Base-by-base conservation (phyloP, 2,329 filamentous ascomycete species). In the Scortechinia acanthostroma region DNA sequence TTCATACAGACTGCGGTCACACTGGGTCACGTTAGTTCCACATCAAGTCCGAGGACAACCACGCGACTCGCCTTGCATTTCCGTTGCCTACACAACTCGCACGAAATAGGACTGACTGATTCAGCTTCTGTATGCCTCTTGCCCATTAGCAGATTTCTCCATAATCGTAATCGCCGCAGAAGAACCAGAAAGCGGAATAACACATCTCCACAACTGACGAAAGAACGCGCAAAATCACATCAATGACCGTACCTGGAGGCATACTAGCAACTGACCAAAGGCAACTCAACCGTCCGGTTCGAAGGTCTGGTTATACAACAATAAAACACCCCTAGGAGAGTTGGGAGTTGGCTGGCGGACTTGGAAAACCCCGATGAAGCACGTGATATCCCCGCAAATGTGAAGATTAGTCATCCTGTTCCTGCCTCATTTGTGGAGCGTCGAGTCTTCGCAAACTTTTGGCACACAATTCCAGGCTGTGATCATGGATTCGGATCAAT, bases 61-160 rank as follows among this genome's bases (percentile, higher is more conserved):
- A n/a, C n/a, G n/a, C n/a, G n/a, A n/a, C n/a, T n/a, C n/a, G n/a
- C n/a, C n/a, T n/a, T 58, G 42, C 60, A 57, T 25, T 63, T 63
- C 37, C 55, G 54, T 22, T 59, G 58, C 13, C 59, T 55, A 43
- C 60, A 63, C 22, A 55, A 49, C 21, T 57, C 57, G 4, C 58
- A 63, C 4, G 60, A 61, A 42, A 61, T 61, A 3, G 59, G 56
- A n/a, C n/a, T n/a, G n/a, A n/a, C n/a, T 28, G 58, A 59, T 21
- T 57, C 28, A 42, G 56, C 56, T 55, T 43, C 43, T 46, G 55
- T 56, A 53, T 44, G n/a, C 46, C 44, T 25, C 25, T 21, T 21
- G 45, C 45, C 22, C 25, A 4, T 3, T 15, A 22, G 46, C 42
- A 30, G 25, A 42, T 23, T 43, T 4, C 21, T 21, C 16, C 16